Conservation (phyloP, 176 grass and related monocot species). For the Musa troglodytarum region DNA sequence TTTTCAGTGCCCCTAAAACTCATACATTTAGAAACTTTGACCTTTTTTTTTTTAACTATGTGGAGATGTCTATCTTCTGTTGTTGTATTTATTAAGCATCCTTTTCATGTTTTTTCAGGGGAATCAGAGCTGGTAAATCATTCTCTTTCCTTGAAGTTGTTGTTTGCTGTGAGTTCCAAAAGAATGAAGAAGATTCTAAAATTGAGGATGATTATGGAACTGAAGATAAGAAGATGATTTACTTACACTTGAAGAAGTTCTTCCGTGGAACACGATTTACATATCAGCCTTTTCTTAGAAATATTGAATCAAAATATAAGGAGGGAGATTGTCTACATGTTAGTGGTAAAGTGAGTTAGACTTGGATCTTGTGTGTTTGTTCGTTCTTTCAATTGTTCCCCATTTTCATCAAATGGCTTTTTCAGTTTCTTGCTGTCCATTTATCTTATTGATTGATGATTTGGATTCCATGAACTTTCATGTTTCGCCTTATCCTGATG, state of each 20-base stretch:
- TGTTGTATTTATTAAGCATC: neutral
- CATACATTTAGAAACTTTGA: neutral
- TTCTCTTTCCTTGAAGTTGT: constrained; percentile 61
- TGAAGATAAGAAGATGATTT: constrained; percentile 53
- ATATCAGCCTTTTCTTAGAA: constrained; percentile 47
- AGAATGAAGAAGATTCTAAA: constrained; percentile 36
- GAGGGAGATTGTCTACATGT: constrained; percentile 81
- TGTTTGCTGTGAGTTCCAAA: constrained; percentile 55
- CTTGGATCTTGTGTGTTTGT: neutral
- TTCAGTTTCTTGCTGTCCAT: neutral
- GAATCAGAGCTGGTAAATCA: constrained; percentile 37
- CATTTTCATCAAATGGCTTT: constrained; percentile 20
- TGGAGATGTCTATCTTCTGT: neutral
- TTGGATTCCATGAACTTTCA: no score
- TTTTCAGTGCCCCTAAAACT: neutral
- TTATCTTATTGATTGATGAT: neutral
- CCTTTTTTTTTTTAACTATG: neutral
- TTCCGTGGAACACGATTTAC: constrained; percentile 55
- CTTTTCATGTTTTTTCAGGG: constrained; percentile 35
- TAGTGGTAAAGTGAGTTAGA: constrained; percentile 85
- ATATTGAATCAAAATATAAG: constrained; percentile 62
- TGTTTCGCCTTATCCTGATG: no score
- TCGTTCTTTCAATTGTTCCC: constrained; percentile 6
- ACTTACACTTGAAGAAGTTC: constrained; percentile 86
- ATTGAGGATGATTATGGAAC: constrained; percentile 23